phyloP scores from a whole-genome alignment of 78 protist genomes.

The Parvularia atlantis region DNA sequence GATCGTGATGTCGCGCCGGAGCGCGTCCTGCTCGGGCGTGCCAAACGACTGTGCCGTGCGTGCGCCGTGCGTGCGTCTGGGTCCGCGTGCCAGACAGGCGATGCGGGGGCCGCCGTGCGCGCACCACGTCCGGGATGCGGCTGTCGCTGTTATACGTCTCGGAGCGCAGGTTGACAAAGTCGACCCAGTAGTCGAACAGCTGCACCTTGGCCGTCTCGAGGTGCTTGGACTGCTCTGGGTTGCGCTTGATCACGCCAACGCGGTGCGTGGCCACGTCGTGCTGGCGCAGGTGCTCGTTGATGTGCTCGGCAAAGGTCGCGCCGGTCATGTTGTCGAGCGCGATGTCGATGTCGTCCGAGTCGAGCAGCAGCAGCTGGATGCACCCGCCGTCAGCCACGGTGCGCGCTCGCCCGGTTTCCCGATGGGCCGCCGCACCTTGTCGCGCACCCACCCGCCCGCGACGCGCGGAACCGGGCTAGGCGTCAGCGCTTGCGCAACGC shows the following conservation, averaged over 20 bases:
- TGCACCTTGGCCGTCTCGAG: constrained; percentile 79
- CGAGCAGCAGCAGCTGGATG: constrained; percentile 49
- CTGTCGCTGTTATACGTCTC: constrained; percentile 61
- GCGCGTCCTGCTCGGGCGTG: constrained; percentile 82
- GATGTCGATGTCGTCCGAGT: constrained; percentile 73
- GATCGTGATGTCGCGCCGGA: constrained; percentile 88
- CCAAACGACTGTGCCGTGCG: constrained; percentile 50
- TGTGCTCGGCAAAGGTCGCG: constrained; percentile 46
- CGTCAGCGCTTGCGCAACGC: too few relatives aligned
- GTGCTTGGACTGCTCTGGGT: constrained; percentile 90
- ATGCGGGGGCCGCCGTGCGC: neutral
- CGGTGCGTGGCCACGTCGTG: constrained; percentile 19
- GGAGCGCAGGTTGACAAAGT: constrained; percentile 85
- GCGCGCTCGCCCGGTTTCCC: neutral
- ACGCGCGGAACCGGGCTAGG: too few relatives aligned
- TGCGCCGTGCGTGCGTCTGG: neutral
- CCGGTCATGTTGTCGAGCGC: constrained; percentile 66
- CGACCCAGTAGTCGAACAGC: constrained; percentile 54
- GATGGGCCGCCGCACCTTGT: constrained; percentile 51
- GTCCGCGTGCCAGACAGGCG: neutral
- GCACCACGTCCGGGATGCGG: constrained; percentile 66
- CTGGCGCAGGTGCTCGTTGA: constrained; percentile 24
- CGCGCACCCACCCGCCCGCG: constrained; percentile 97
- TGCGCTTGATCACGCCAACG: constrained; percentile 55
- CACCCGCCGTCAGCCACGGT: neutral